A percentile compares a stretch with the other conserved stretches of the same genome.
phyloP scores from a whole-genome alignment of 208 protist species.

The Acanthamoeba lugdunensis region DNA sequence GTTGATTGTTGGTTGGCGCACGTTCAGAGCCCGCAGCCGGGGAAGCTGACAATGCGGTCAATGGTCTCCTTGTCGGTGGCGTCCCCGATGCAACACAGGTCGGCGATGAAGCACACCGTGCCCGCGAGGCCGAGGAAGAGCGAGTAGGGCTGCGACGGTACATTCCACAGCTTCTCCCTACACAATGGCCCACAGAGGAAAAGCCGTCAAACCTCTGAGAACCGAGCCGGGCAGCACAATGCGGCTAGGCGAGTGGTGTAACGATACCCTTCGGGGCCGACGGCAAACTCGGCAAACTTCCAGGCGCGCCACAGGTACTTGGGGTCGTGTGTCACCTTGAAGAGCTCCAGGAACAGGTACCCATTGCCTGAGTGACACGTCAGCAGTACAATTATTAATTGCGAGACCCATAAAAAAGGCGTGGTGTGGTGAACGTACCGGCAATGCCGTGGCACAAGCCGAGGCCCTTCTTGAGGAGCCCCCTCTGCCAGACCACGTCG shows the following conservation, averaged over 20 bases:
- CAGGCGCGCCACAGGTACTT: constrained; percentile 51
- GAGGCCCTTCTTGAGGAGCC: constrained; percentile 54
- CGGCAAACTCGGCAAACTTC: constrained; percentile 36
- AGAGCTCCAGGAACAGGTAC: constrained; percentile 51
- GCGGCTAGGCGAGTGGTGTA: no score
- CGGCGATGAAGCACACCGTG: constrained; percentile 34
- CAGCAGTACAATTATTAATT: not conserved
- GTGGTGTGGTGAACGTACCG: not conserved
- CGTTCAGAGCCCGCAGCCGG: not conserved
- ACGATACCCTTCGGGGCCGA: not conserved
- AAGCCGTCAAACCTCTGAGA: not conserved
- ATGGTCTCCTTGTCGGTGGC: not conserved
- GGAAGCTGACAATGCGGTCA: not conserved
- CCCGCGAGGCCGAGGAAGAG: constrained; percentile 30
- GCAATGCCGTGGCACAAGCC: constrained; percentile 42
- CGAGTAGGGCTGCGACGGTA: constrained; percentile 60
- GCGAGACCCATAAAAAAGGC: not conserved
- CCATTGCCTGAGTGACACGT: constrained; percentile 14
- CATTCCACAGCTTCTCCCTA: constrained; percentile 57
- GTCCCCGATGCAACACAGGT: not conserved
- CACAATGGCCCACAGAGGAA: not conserved
- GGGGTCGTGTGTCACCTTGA: constrained; percentile 7
- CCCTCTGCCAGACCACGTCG: constrained; percentile 45
- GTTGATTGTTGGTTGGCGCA: no score
- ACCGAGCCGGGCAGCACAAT: not conserved